A percentile compares a stretch with the other conserved stretches of the same genome.
phyloP scores from a whole-genome alignment of 2,329 filamentous ascomycete species.

The Colletotrichum agaves region DNA sequence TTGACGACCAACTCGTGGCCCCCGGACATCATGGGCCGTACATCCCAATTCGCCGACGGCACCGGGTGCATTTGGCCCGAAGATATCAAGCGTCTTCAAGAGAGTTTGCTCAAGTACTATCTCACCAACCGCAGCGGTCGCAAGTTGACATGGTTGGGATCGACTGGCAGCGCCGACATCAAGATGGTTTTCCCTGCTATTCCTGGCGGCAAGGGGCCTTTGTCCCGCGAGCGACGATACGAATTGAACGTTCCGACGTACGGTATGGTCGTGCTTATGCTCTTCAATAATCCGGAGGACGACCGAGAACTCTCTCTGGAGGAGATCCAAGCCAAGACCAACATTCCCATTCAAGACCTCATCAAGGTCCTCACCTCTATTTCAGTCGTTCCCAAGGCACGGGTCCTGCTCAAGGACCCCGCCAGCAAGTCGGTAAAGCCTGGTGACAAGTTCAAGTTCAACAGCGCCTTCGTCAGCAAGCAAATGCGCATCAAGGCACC shows the following conservation, averaged over 20 bases:
- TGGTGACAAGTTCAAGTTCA: conserved; percentile 84
- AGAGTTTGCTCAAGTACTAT: conserved; percentile 91
- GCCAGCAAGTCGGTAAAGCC: conserved; percentile 80
- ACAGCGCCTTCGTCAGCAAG: conserved; percentile 82
- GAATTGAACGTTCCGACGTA: conserved; percentile 94
- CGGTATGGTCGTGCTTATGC: conserved; percentile 86
- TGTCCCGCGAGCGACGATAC: conserved; percentile 77
- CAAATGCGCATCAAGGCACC: conserved; percentile 90
- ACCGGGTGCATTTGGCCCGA: conserved; percentile 77
- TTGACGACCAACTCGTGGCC: conserved; percentile 97
- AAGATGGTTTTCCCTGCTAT: conserved; percentile 80
- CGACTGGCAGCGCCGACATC: conserved; percentile 84
- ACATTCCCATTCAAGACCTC: conserved; percentile 80
- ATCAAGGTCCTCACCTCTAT: conserved; percentile 83
- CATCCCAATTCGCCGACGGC: conserved; percentile 61
- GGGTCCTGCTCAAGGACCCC: conserved; percentile 83
- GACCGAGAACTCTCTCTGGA: conserved; percentile 68
- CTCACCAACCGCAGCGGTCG: conserved; percentile 87
- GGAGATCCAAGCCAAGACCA: conserved; percentile 85
- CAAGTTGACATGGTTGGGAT: conserved; percentile 83
- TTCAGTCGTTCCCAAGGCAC: conserved; percentile 83
- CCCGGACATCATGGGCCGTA: conserved; percentile 81
- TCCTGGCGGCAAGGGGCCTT: conserved; percentile 71
- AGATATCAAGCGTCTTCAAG: conserved; percentile 78
- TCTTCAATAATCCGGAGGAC: conserved; percentile 83